phyloP scores from a whole-genome alignment of 2,329 filamentous ascomycete species.

The Calonectria pseudoturangicola region DNA sequence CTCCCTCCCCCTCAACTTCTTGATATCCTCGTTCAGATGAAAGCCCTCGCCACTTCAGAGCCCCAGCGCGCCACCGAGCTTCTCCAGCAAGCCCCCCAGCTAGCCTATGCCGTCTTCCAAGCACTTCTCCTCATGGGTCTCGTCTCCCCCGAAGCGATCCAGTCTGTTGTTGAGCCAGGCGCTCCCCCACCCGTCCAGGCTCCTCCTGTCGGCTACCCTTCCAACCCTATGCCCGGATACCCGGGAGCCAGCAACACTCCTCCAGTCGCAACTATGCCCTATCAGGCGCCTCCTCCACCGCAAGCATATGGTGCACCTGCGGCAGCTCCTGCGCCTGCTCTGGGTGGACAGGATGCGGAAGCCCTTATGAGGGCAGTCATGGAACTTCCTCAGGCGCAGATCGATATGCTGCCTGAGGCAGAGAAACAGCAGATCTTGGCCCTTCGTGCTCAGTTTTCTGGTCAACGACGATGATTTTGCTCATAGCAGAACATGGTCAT shows the following conservation, averaged over 20 bases:
- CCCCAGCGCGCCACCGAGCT: conserved; percentile 90
- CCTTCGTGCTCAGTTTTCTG: conserved; percentile 79
- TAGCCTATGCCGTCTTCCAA: conserved; percentile 96
- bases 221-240: conserved; percentile 60
- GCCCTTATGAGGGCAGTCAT: conserved; percentile 88
- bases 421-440: conserved; percentile 88
- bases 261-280: conserved; percentile 66
- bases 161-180: conserved; percentile 83
- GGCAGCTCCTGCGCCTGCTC: conserved; percentile 56
- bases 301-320: conserved; percentile 61
- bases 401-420: conserved; percentile 84
- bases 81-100: conserved; percentile 90
- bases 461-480: conserved; percentile 60
- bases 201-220: conserved; percentile 58
- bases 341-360: conserved; percentile 74
- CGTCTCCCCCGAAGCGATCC: conserved; percentile 88
- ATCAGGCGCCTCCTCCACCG: conserved; percentile 66
- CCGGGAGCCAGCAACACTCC: conserved; percentile 68
- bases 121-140: conserved; percentile 94
- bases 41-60: conserved; percentile 87
- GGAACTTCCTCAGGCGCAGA: conserved; percentile 85
- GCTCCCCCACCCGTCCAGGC: conserved; percentile 61
- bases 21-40: conserved; percentile 96
- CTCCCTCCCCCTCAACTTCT: conserved; percentile 92
- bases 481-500: not conserved